These are phyloP conservation scores for Salvia sclarea DNA, from an alignment of 305 asterid species.

Conservation along the genomic window DNA sequence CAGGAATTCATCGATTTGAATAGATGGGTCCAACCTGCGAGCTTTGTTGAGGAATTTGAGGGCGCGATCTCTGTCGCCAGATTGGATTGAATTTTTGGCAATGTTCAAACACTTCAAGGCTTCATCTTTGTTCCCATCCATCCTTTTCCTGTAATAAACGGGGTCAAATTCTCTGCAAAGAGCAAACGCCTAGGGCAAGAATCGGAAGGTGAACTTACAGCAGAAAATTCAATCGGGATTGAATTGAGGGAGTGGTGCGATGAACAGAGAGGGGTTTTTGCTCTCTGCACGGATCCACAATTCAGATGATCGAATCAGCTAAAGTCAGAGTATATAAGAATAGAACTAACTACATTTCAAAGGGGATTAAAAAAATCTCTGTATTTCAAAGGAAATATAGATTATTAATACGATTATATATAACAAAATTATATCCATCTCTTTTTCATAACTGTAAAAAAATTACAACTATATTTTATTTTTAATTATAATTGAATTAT, in stretches of 20 bases:
- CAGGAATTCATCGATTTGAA: constrained; percentile 53
- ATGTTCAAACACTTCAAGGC: constrained; percentile 81
- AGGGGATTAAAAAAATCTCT: not conserved
- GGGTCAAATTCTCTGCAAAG: not conserved
- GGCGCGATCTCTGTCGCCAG: constrained; percentile 78
- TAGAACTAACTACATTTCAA: not conserved
- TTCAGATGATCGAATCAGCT: constrained; percentile 15
- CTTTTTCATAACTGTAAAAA: too few species aligned
- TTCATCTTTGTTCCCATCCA: constrained; percentile 99
- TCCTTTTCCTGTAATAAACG: constrained; percentile 24
- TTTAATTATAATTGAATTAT: too few species aligned
- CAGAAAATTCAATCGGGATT: not conserved
- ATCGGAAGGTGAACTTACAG: constrained; percentile 5
- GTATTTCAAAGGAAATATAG: too few species aligned
- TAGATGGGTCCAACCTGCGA: constrained; percentile 74
- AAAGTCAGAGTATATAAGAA: not conserved
- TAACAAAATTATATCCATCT: too few species aligned
- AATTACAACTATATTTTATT: too few species aligned
- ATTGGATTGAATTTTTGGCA: constrained; percentile 64
- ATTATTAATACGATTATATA: too few species aligned
- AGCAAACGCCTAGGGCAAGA: not conserved
- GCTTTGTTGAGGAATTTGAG: constrained; percentile 79
- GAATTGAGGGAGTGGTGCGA: not conserved
- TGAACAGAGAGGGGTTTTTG: constrained; percentile 24
- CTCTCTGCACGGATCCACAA: constrained; percentile 11